Base-by-base conservation (phyloP, 2,329 filamentous ascomycete genomes). In the Ophiocordyceps camponoti-leonardi region DNA sequence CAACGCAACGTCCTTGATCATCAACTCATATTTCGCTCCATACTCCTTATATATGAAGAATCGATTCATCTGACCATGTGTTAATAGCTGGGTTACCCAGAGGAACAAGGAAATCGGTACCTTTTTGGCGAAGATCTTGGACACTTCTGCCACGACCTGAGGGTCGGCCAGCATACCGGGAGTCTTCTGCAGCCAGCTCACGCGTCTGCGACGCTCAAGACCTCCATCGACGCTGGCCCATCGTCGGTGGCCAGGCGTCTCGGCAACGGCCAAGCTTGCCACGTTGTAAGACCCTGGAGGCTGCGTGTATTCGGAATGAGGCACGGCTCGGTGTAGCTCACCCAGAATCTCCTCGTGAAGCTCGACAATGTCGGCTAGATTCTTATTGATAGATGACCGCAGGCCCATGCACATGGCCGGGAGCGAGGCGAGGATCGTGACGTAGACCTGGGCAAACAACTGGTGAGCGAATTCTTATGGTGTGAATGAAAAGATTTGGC, bases 41-140 rank as follows among this genome's bases (percentile, higher is more conserved):
- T 94, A 98, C 54, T 94, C 85, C 63, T 94, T 84, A 58, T 98
- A 98, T 44, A 82, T 71, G 57, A 84, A 83, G 63, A 96, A 92
- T 0, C 79, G 78, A 48, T 77, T 75, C 65, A 93, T 81, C 85
- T 94, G 50, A 45, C 19, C 14, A 39, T 8, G 22, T 45, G n/a
- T 52, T 8, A 49, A 45, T n/a, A 18, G 6, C 11, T 42, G 4
- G 12, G 11, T 6, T 12, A 22, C 6, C 13, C 23, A 37, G 11
- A 13, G 14, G 18, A 6, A 12, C 2, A 22, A n/a, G 20, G 18
- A 11, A 35, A 13, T 18, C n/a, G 10, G 14, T 41, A 75, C 77
- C 65, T 73, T 78, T 53, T 69, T 72, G 11, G 65, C 66, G 56
- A 82, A 82, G 8, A 78, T 61, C 52, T 68, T 75, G 44, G 77